phyloP scores from a whole-genome alignment of 192 early-diverging fungal species.

The Kickxella alabastrina region DNA sequence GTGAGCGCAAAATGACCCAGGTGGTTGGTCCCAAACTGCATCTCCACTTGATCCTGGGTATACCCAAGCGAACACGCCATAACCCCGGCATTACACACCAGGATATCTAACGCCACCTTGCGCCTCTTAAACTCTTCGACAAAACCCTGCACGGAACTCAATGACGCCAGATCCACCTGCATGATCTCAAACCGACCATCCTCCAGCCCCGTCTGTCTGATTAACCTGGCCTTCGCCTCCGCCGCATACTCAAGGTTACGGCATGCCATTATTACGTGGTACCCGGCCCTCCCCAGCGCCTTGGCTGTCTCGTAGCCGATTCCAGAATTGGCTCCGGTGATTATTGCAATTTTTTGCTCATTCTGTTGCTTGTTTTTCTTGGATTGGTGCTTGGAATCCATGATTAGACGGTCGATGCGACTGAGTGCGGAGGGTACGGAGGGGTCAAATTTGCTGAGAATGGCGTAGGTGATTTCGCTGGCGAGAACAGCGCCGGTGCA shows the following conservation, averaged over 20 bases:
- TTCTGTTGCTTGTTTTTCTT: neutral
- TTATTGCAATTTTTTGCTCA: slow-evolving; percentile 15
- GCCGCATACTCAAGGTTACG: neutral
- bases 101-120: slow-evolving; percentile 8
- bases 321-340: slow-evolving; percentile 54
- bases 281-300: slow-evolving; percentile 49
- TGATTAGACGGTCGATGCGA: slow-evolving; percentile 1
- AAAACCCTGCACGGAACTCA: slow-evolving; percentile 33
- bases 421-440: neutral
- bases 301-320: slow-evolving; percentile 53
- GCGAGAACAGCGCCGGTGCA: neutral
- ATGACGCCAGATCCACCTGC: slow-evolving; percentile 42
- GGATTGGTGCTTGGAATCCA: neutral
- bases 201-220: slow-evolving; percentile 12
- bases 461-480: neutral
- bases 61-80: slow-evolving; percentile 54
- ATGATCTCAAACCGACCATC: slow-evolving; percentile 24
- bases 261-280: slow-evolving; percentile 36
- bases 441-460: slow-evolving; percentile 1
- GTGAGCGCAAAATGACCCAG: slow-evolving; percentile 46
- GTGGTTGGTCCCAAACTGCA: slow-evolving; percentile 59
- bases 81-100: slow-evolving; percentile 48
- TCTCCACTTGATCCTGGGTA: slow-evolving; percentile 55
- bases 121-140: slow-evolving; percentile 15
- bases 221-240: slow-evolving; percentile 19